These are phyloP conservation scores for Orbilia oligospora DNA, from an alignment of 2,329 filamentous ascomycete genomes.

Conservation along the genomic window DNA sequence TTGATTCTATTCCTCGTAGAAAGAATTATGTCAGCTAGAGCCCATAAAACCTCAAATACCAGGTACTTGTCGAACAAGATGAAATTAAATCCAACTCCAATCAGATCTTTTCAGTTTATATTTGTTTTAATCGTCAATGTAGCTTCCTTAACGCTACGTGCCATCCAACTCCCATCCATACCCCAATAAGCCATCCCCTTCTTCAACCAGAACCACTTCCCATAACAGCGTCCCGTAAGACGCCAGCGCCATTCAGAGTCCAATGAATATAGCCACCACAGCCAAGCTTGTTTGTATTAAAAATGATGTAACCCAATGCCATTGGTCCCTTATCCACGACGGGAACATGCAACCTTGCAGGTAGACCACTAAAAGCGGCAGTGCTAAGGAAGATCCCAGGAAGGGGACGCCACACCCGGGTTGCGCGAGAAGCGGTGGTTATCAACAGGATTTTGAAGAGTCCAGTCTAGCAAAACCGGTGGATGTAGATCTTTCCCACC, in stretches of 20 bases:
- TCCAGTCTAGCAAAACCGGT: conserved; percentile 5
- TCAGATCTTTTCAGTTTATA: conserved; percentile 61
- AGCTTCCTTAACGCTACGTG: conserved; percentile 25
- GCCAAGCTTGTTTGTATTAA: conserved; percentile 30
- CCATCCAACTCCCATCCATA: conserved; percentile 4
- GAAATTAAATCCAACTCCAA: background rate
- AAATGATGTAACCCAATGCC: conserved; percentile 51
- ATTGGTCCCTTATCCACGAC: conserved; percentile 57
- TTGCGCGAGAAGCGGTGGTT: conserved; percentile 15
- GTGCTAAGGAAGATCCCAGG: conserved; percentile 4
- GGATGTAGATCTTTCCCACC: conserved; percentile 27
- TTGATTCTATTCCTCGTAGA: background rate
- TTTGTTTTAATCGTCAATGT: conserved; percentile 56
- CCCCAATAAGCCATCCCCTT: background rate
- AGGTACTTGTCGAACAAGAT: background rate
- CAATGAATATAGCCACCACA: conserved; percentile 35
- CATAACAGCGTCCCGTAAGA: conserved; percentile 1
- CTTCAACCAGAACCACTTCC: conserved; percentile 43
- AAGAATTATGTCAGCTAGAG: background rate
- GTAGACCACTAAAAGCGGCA: background rate
- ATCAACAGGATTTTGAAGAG: conserved; percentile 32
- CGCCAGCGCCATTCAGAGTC: conserved; percentile 24
- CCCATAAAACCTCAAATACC: background rate
- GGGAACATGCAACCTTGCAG: background rate
- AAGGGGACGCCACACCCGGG: conserved; percentile 59